These are phyloP conservation scores for Erysimum cheiri DNA, from an alignment of 441 rosid species.

Conservation along the genomic window DNA sequence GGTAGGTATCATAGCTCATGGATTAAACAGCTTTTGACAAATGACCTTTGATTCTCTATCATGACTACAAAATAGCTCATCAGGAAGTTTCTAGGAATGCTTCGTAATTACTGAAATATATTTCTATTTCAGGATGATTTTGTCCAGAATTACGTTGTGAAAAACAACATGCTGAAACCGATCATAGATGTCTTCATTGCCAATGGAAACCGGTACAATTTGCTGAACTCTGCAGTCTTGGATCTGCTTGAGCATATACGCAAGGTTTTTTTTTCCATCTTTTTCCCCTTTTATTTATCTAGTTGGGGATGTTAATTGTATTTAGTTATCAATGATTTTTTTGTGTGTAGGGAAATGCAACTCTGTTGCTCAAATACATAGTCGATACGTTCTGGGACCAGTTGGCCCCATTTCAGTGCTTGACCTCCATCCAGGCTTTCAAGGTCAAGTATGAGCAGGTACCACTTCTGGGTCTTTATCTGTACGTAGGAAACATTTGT, in stretches of 20 bases:
- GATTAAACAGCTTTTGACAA: constrained; percentile 17
- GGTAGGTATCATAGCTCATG: constrained; percentile 20
- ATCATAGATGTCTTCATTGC: constrained; percentile 84
- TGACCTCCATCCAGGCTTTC: constrained; percentile 74
- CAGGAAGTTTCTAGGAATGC: neutral
- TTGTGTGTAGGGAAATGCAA: constrained; percentile 80
- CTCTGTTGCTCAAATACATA: constrained; percentile 73
- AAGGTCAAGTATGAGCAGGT: constrained; percentile 98
- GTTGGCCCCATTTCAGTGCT: constrained; percentile 75
- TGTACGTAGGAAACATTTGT: neutral
- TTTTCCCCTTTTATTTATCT: constrained; percentile 23
- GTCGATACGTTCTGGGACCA: constrained; percentile 92
- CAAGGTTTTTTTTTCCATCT: constrained; percentile 62
- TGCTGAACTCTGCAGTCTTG: constrained; percentile 88
- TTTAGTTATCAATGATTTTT: constrained; percentile 29
- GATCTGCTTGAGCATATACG: constrained; percentile 94
- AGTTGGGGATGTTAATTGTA: constrained; percentile 20
- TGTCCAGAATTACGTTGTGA: constrained; percentile 78
- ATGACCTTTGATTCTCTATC: constrained; percentile 12
- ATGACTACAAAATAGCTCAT: constrained; percentile 20
- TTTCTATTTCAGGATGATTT: constrained; percentile 81
- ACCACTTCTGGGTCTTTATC: constrained; percentile 31
- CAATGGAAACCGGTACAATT: constrained; percentile 91
- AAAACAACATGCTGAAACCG: constrained; percentile 86
- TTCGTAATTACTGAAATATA: constrained; percentile 29